Evolutionary conservation across 306 rosid genomes (phyloP).

Genomic region (Fragaria ananassa): DNA sequence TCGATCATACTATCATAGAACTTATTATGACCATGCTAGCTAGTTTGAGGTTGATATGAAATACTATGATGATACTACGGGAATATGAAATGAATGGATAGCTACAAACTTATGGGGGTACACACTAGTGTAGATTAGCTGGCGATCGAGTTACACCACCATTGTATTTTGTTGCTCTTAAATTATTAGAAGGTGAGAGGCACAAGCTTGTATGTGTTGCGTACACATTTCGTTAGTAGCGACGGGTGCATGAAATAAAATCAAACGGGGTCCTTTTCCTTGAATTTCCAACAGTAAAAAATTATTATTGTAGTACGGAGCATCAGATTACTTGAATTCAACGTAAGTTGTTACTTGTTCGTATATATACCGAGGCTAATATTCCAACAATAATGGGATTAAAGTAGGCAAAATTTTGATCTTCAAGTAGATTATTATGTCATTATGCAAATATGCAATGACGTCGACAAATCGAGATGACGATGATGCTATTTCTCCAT

Average conservation of each 20-base stretch:
- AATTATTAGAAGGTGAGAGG: not conserved
- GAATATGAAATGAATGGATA: not conserved
- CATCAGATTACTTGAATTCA: not conserved
- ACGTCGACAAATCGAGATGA: not conserved
- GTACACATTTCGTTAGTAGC: not conserved
- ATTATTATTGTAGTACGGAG: not conserved
- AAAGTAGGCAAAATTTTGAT: not conserved
- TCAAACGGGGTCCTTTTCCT: not conserved
- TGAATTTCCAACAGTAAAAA: not conserved
- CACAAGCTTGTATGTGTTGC: not conserved
- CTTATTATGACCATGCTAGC: not conserved
- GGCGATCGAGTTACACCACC: not conserved
- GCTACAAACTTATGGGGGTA: not conserved
- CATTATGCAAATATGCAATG: not conserved
- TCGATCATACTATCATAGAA: no score
- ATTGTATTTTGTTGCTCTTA: not conserved
- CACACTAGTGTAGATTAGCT: not conserved
- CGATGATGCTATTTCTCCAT: conserved; percentile 2
- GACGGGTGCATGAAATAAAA: not conserved
- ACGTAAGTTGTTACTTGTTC: not conserved
- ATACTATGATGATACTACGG: not conserved
- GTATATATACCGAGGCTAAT: no score
- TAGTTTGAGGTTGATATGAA: not conserved
- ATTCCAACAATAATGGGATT: not conserved
- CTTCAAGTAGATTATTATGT: not conserved